Conservation (phyloP, 2,329 filamentous ascomycete genomes). For the Penicillium sp. region DNA sequence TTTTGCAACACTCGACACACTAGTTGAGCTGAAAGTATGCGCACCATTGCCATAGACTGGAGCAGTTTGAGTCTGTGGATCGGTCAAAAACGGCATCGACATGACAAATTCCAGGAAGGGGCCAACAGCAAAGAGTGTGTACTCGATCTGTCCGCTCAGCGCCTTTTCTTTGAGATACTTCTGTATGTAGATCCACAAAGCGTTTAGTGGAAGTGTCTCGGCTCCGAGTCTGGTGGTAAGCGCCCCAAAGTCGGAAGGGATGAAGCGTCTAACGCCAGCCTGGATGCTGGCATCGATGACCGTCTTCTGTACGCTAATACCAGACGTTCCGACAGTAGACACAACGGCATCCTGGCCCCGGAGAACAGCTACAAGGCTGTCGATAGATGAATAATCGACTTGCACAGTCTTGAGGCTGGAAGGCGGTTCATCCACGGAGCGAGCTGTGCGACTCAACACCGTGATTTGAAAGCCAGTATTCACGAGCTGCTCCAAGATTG, state of each 20-base stretch:
- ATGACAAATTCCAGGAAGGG: slow-evolving; percentile 9
- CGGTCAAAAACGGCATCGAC: slow-evolving; percentile 5
- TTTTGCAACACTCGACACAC: not conserved
- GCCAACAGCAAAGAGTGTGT: slow-evolving; percentile 6
- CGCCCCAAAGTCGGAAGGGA: not conserved
- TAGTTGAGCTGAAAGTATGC: slow-evolving; percentile 1
- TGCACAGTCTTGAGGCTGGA: not conserved
- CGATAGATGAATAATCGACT: slow-evolving; percentile 4
- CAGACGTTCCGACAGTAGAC: not conserved
- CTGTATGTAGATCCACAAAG: not conserved
- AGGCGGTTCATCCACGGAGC: not conserved
- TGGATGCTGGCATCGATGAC: slow-evolving; percentile 1
- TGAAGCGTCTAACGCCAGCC: not conserved
- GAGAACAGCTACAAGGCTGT: not conserved
- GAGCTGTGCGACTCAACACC: not conserved
- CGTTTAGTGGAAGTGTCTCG: not conserved
- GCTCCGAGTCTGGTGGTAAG: not conserved
- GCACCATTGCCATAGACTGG: not conserved
- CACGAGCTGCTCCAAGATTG: not conserved
- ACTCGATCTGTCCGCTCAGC: not conserved
- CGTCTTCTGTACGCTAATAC: not conserved
- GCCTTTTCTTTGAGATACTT: slow-evolving; percentile 4
- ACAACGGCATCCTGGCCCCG: not conserved
- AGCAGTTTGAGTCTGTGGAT: not conserved
- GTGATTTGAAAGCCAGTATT: not conserved